Percentiles rank a stretch among this genome's conserved stretches.
Conservation (phyloP, 2,329 filamentous ascomycete species). For the Phialophora tarda region DNA sequence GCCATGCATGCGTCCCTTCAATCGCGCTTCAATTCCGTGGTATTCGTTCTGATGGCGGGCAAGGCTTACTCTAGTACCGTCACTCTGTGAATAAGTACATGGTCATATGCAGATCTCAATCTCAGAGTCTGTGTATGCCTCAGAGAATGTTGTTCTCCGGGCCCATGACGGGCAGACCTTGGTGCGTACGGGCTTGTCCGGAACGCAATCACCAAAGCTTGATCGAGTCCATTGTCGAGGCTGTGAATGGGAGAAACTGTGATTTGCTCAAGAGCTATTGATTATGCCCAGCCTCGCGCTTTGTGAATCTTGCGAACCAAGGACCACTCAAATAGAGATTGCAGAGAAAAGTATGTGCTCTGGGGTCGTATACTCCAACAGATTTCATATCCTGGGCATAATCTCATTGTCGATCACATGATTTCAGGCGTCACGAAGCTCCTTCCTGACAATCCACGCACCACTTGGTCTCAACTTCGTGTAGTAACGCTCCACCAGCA, state of each 20-base stretch:
- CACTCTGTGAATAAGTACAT: not conserved
- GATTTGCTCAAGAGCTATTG: not conserved
- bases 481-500: constrained; percentile 63
- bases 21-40: not conserved
- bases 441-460: constrained; percentile 57
- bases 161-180: not conserved
- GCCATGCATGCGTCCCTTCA: not conserved
- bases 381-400: not conserved
- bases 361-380: not conserved
- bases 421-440: constrained; percentile 24
- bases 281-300: not conserved
- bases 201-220: not conserved
- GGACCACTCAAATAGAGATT: not conserved
- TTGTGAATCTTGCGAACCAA: not conserved
- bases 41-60: not conserved
- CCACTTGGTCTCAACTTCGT: constrained; percentile 61
- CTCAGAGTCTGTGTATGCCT: not conserved
- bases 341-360: not conserved
- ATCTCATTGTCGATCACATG: not conserved
- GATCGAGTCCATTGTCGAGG: not conserved
- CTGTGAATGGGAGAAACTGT: not conserved
- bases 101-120: not conserved
- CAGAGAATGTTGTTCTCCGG: not conserved
- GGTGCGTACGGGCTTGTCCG: not conserved
- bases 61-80: not conserved